Evolutionary conservation across 495 filamentous ascomycete species (phyloP), one percentile per base, ranked within the genome.

Genomic region (Annulohypoxylon moriforme): DNA sequence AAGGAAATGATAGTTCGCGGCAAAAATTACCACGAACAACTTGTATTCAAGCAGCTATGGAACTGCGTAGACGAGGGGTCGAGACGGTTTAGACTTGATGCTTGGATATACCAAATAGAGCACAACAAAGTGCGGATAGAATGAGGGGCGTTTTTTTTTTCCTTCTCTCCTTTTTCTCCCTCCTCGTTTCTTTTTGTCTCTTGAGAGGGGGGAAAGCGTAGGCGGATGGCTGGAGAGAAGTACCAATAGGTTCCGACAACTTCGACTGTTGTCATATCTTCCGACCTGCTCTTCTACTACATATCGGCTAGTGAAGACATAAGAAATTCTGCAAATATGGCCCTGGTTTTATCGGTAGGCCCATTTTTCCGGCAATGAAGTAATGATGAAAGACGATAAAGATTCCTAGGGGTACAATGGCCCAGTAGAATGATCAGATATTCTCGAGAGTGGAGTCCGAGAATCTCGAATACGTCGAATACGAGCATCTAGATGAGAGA

Each of bases 11-110:
- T 29, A 74, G 67, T 31, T 75, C 76, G 18, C 69, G 74, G 47
- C 69, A 75, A 29, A 79, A 78, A 64, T 53, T 76, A 42, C 63
- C 76, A 52, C 74, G 77, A 33, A 77, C 70, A 36, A 66, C 64
- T 34, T 75, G 68, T 61, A 72, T 75, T 60, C 69, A 72, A 46
- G 47, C 68, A 49, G 29, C 71, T 50, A 75, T 77, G 47, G 75
- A 77, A 70, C 53, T 72, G 59, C 74, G 73, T 72, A 77, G 73
- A 69, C 64, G 65, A 46, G 75, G 75, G 16, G 75, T 77, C 47
- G 75, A 77, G 63, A 77, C 66, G 56, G 71, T 69, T 68, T 77
- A 76, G 68, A 72, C 20, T 59, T 67, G 34, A 67, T n/a, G 61
- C 38, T 69, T 73, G 71, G 62, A 66, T 73, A 69, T 73, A 73